These are phyloP conservation scores for Saccharomycopsis crataegensis DNA, from an alignment of 1,139 yeast genomes.

Conservation along the genomic window DNA sequence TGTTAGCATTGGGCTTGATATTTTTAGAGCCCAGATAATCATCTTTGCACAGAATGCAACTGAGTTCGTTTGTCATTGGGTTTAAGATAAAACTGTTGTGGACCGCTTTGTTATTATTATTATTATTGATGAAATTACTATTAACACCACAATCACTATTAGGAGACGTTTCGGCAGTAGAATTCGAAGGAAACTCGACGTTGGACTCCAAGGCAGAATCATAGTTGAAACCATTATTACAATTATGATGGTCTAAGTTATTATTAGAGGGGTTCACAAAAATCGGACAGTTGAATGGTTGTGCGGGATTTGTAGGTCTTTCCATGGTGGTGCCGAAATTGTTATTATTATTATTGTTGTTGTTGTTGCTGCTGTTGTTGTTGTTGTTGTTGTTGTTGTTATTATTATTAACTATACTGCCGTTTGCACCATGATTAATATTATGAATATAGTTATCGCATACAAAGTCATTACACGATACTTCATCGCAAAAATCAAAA, in stretches of 20 bases:
- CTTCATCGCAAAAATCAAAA: conserved; percentile 19
- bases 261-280: not conserved
- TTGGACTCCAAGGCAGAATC: not conserved
- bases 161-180: no score
- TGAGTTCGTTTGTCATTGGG: conserved; percentile 15
- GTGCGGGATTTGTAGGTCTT: not conserved
- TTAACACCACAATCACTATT: no score
- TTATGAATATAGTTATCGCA: conserved; percentile 18
- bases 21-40: not conserved
- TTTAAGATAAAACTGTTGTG: conserved; percentile 18
- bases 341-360: not conserved
- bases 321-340: no score
- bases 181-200: no score
- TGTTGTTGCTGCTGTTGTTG: not conserved
- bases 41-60: conserved; percentile 15
- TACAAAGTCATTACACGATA: conserved; percentile 17
- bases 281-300: conserved; percentile 11
- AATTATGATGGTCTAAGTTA: not conserved
- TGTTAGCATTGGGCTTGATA: no score
- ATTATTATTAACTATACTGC: not conserved
- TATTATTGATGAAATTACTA: not conserved
- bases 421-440: not conserved
- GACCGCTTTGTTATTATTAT: not conserved
- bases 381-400: not conserved
- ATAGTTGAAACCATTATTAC: not conserved